phyloP scores from a whole-genome alignment of 2,329 filamentous ascomycete genomes.

The Xylariaceae sp. region DNA sequence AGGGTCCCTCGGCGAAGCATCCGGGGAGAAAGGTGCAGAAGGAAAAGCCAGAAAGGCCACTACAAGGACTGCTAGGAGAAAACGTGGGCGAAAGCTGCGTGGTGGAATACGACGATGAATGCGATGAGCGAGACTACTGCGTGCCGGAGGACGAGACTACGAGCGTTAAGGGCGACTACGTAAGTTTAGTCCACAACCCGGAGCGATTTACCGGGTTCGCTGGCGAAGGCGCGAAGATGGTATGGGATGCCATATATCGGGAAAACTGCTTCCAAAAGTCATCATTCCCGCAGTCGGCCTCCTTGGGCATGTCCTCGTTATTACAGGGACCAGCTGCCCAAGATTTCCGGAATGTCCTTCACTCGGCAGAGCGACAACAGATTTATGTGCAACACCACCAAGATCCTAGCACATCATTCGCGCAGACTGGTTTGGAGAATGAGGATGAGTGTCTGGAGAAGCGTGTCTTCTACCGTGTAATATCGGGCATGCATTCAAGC shows the following conservation, averaged over 20 bases:
- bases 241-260: constrained; percentile 96
- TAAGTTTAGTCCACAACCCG: constrained; percentile 90
- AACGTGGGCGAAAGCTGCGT: constrained; percentile 94
- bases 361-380: constrained; percentile 65
- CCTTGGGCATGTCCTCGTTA: constrained; percentile 55
- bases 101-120: constrained; percentile 96
- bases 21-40: constrained; percentile 77
- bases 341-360: constrained; percentile 67
- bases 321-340: constrained; percentile 61
- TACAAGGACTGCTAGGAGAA: constrained; percentile 84
- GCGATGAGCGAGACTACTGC: constrained; percentile 96
- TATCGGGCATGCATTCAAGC: constrained; percentile 97
- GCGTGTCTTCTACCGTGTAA: constrained; percentile 94
- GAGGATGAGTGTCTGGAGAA: constrained; percentile 97
- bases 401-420: constrained; percentile 62
- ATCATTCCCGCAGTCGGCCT: constrained; percentile 66
- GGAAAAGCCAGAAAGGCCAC: constrained; percentile 73
- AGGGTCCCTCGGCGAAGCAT: constrained; percentile 90
- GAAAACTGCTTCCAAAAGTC: constrained; percentile 91
- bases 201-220: constrained; percentile 95
- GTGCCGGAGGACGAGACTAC: constrained; percentile 92
- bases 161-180: constrained; percentile 90
- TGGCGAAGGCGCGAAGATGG: constrained; percentile 82
- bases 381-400: constrained; percentile 66
- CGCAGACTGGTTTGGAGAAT: constrained; percentile 71